Evolutionary conservation across 768 basidiomycete species (phyloP), one percentile per base, ranked within the genome.

Genomic region (Butyriboletus loyo): DNA sequence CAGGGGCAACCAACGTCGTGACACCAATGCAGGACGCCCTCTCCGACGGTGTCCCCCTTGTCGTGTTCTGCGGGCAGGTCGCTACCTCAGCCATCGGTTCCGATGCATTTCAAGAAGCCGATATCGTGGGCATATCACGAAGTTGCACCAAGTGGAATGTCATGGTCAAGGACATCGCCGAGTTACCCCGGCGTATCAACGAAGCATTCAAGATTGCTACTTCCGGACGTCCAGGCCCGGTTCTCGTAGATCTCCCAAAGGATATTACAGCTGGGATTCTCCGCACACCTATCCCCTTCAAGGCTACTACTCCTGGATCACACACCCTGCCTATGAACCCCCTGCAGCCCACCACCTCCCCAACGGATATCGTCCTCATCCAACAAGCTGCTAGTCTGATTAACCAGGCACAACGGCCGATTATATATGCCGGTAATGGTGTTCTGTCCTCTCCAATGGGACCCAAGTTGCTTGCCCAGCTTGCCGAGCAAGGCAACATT

Each of bases 111-210:
- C 97, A 99, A 68, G 97, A 99, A 73, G 97, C 97, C 36, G 97
- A 99, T 68, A 73, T 98, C 45, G 79, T 99, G 50, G 97, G 97
- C 44, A 99, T 98, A 71, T 97, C 95, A 28, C 80, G 96, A 46
- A 86, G 87, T 62, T 99, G 97, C 75, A 98, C 97, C 24, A 99
- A 98, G 70, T 98, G 97, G 97, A 98, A 99, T 67, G 96, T 99
- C 55, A 96, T 98, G 94, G 92, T 98, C 46, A 98, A 98, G 72
- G 95, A 95, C 66, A 92, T 98, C 54, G 71, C 89, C 13, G 97
- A 98, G 71, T 80, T 98, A 3, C 97, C 97, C 14, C 77, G 96
- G 38, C 81, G 97, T 53, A 96, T 98, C 67, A 98, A 98, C 67
- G 97, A 99, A 71, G 97, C 97, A 0, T 98, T 99, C 83, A 97